Base-by-base conservation (phyloP, 176 grass and related monocot genomes). In the Cenchrus fungigraminus region DNA sequence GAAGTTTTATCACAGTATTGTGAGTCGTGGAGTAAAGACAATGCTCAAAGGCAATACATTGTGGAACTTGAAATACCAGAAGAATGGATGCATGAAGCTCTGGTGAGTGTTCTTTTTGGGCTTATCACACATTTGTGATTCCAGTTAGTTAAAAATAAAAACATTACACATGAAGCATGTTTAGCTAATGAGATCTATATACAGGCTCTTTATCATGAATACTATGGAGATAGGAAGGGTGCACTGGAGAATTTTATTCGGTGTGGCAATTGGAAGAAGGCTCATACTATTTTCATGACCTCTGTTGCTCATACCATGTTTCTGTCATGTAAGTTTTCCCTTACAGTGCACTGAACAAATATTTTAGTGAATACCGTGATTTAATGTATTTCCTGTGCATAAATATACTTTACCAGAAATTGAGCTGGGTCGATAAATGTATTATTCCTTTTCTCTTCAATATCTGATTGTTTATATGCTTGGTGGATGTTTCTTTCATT, bases 51-150 rank as follows among this genome's bases (percentile, higher is more conserved):
- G 40, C 66, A 90, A 64, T 98, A 91, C 82, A 91, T 98, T 91
- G 86, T 90, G 68, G 93, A 98, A 69, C 91, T 91, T 86, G 93
- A 91, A 81, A 83, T 98, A 68, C 93, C 96, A 78, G 85, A 74
- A 87, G 93, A 93, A 89, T 98, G 96, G 96, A 92, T 94, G 89
- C 81, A 95, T 44, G 96, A 98, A 82, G 74, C 96, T 78, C 62
- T 95, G 93, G 96, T 98, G 78, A 85, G 91, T 62, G 1, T 15
- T 85, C 31, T 63, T 61, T 91, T 83, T 46, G 68, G 20, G 13
- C 64, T 76, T 28, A 25, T 25, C 22, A 25, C 22, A 25, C 22
- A 77, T 50, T 51, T 29, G 31, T 28, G 73, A 67, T 82, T 19
- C 29, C 14, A 72, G 74, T 76, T n/a, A 19, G 28, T 54, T 28